These are phyloP conservation scores for Penicillium macrosclerotiorum DNA, from an alignment of 495 filamentous ascomycete species.

Conservation along the genomic window DNA sequence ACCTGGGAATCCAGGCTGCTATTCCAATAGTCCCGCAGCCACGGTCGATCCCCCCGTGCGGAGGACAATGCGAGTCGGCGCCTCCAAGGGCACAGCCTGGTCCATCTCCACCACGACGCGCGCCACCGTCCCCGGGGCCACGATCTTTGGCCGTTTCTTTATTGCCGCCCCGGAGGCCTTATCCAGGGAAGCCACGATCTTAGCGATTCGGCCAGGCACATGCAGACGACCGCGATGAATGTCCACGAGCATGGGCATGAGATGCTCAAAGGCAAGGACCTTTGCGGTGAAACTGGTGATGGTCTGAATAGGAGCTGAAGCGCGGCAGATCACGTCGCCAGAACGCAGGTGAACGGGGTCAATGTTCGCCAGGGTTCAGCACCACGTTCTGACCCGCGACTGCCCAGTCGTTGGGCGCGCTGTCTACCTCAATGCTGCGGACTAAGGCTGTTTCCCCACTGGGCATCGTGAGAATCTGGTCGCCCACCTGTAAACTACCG, in stretches of 20 bases:
- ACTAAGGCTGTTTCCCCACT: slow-evolving; percentile 74
- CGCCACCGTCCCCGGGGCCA: slow-evolving; percentile 69
- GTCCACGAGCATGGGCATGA: slow-evolving; percentile 86
- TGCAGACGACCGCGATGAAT: slow-evolving; percentile 83
- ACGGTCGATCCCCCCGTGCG: slow-evolving; percentile 77
- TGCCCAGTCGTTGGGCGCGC: slow-evolving; percentile 76
- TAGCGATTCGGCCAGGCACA: slow-evolving; percentile 68
- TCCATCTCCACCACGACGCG: slow-evolving; percentile 71
- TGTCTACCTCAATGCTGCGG: slow-evolving; percentile 73
- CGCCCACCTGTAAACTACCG: slow-evolving; percentile 79
- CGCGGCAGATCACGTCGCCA: slow-evolving; percentile 81
- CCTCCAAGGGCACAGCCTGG: slow-evolving; percentile 73
- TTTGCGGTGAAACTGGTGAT: slow-evolving; percentile 73
- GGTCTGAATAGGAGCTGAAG: slow-evolving; percentile 63
- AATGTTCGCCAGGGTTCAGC: slow-evolving; percentile 80
- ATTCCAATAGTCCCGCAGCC: slow-evolving; percentile 83
- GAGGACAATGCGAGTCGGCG: slow-evolving; percentile 74
- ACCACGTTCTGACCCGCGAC: slow-evolving; percentile 91
- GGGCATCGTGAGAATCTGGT: slow-evolving; percentile 75
- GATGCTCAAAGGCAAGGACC: slow-evolving; percentile 81
- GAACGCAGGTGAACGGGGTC: slow-evolving; percentile 76
- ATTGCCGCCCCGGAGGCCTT: slow-evolving; percentile 63
- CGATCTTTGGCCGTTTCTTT: slow-evolving; percentile 83
- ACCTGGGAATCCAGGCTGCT: too few relatives aligned
- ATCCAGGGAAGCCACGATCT: slow-evolving; percentile 69